phyloP scores from a whole-genome alignment of 2,329 filamentous ascomycete species.

The Penicillium corylophilum region DNA sequence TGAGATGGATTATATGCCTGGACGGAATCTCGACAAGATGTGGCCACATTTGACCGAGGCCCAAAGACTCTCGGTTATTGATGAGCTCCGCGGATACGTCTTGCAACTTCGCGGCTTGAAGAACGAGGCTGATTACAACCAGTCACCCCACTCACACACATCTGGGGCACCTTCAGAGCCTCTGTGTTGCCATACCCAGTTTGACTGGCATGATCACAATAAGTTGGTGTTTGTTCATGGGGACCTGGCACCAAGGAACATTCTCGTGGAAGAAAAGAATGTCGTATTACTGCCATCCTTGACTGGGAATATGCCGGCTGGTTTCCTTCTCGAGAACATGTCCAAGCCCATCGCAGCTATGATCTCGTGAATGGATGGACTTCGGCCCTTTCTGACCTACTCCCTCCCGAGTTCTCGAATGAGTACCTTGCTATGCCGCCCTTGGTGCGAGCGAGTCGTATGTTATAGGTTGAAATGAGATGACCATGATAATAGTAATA shows the following conservation, averaged over 20 bases:
- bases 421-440: too few species aligned
- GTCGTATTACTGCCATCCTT: constrained; percentile 4
- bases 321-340: background rate
- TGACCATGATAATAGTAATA: background rate
- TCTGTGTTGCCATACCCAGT: background rate
- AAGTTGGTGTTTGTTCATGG: constrained; percentile 5
- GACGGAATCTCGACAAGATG: background rate
- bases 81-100: constrained; percentile 9
- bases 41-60: constrained; percentile 8
- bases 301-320: constrained; percentile 11
- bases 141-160: background rate
- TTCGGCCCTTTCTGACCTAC: too few species aligned
- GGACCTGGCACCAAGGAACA: constrained; percentile 8
- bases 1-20: constrained; percentile 10
- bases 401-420: too few species aligned
- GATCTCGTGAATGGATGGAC: too few species aligned
- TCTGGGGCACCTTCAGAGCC: background rate
- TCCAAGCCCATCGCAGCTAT: too few species aligned
- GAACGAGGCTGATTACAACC: background rate
- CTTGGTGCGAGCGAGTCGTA: background rate
- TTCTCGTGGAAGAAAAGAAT: constrained; percentile 5
- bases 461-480: background rate
- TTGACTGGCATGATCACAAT: background rate
- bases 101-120: constrained; percentile 6
- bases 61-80: constrained; percentile 3